These are phyloP conservation scores for Onygenales sp. DNA, from an alignment of 2,329 filamentous ascomycete genomes.

Conservation along the genomic window DNA sequence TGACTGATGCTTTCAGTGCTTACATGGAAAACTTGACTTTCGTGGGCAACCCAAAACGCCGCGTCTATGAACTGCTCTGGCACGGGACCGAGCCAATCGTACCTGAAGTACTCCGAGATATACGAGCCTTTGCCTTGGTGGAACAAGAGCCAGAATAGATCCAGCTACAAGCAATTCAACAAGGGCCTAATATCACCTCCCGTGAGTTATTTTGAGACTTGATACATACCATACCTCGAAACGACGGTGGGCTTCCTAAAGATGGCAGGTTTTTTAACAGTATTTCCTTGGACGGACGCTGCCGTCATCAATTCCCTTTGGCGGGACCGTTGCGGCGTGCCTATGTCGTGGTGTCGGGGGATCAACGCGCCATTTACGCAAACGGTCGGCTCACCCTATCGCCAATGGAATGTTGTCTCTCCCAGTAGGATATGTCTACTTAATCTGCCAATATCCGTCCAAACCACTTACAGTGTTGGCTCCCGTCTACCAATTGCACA, in stretches of 20 bases:
- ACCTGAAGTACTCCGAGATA: background rate
- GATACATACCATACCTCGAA: background rate
- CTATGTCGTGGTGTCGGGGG: too few relatives aligned
- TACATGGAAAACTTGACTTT: background rate
- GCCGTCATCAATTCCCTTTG: background rate
- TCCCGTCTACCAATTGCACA: background rate
- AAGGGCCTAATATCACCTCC: background rate
- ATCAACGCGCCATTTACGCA: background rate
- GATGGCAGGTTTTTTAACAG: background rate
- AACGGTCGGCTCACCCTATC: background rate
- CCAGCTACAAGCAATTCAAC: background rate
- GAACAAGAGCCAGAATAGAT: background rate
- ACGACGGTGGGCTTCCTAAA: slow-evolving; percentile 8
- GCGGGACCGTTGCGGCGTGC: too few relatives aligned
- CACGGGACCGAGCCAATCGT: background rate
- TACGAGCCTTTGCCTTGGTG: background rate
- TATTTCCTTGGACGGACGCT: background rate
- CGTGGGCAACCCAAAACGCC: background rate
- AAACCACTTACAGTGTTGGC: background rate
- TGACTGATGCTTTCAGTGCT: background rate
- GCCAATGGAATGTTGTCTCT: background rate
- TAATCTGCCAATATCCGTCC: background rate
- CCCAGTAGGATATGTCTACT: background rate
- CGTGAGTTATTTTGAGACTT: background rate
- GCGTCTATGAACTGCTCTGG: background rate